Conservation (phyloP, 73 alveolate species). For the Paramecium primaurelia region DNA sequence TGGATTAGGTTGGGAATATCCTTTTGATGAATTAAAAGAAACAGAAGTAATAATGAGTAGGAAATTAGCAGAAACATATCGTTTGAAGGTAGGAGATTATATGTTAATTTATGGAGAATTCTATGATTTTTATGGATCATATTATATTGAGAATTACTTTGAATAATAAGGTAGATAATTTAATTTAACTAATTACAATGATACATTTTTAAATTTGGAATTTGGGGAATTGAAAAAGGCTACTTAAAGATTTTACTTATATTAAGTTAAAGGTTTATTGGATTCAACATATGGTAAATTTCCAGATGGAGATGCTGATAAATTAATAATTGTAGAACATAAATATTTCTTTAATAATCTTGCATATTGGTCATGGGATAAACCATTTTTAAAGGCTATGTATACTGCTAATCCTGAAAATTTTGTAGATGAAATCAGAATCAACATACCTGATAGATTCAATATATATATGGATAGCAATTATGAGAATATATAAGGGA, state of each 20-base stretch:
- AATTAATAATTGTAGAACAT: slow-evolving; percentile 52
- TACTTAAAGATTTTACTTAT: not conserved
- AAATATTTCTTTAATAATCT: slow-evolving; percentile 10
- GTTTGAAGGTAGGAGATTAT: not conserved
- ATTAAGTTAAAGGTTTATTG: not conserved
- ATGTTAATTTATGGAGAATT: not conserved
- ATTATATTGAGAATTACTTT: not conserved
- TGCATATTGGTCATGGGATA: slow-evolving; percentile 35
- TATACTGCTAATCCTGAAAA: slow-evolving; percentile 41
- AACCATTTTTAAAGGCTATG: not conserved
- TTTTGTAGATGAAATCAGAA: slow-evolving; percentile 54
- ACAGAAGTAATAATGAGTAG: slow-evolving; percentile 36
- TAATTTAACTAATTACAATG: not conserved
- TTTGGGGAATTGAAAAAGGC: not conserved
- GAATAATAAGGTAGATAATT: not conserved
- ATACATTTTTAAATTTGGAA: not conserved
- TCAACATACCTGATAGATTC: slow-evolving; percentile 41
- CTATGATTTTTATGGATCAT: slow-evolving; percentile 15
- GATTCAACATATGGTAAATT: slow-evolving; percentile 62
- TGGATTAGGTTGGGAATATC: slow-evolving; percentile 68
- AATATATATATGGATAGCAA: slow-evolving; percentile 49
- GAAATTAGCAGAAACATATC: not conserved
- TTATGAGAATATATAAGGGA: slow-evolving; percentile 68
- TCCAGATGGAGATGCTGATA: slow-evolving; percentile 46
- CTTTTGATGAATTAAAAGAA: not conserved